Evolutionary conservation across 75 land plant species (phyloP), one percentile per base, ranked within the genome.

Genomic region (Picea sitchensis): DNA sequence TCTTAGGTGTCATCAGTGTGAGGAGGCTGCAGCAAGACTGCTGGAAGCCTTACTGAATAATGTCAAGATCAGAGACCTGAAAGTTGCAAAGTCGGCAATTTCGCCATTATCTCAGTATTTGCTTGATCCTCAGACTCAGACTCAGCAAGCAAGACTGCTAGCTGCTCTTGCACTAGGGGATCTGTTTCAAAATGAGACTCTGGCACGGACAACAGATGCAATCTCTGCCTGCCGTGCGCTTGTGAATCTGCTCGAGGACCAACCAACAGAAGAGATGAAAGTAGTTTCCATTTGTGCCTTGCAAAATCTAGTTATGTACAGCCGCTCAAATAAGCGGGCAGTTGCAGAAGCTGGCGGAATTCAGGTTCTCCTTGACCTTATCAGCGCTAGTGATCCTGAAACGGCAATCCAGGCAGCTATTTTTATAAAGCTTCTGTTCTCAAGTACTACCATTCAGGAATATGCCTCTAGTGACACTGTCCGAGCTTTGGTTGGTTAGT

Each of bases 271-370:
- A 83, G 99, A 96, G 79, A 96, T 93, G 93, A 96, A 96, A 87
- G 95, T 95, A 79, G 98, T 96, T 17, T 92, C 99, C 58, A 87
- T 96, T 26, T 94, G 99, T 86, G 95, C 99, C 3, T 74, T 96
- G 84, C 99, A 96, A 83, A 96, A 96, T 78, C 92, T 96, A 76
- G 98, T 96, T 17, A 89, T 91, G 90, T 89, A 88, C 84, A 96
- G 99, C 80, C 88, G 98, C 14, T 91, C 99, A 65, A 96, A 96
- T 82, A 96, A 93, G 87, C 90, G 99, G 61, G 99, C 99, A 77
- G 99, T 96, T 59, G 99, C 99, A 54, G 99, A 96, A 81, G 95
- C 99, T 80, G 98, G 99, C 44, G 99, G 99, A 21, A 91, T 96
- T 73, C 99, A 96, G 74, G 94, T 96, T 69, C 85, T 96, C 47